Conservation (phyloP, 345 rosid genomes). For the Laguncularia racemosa region DNA sequence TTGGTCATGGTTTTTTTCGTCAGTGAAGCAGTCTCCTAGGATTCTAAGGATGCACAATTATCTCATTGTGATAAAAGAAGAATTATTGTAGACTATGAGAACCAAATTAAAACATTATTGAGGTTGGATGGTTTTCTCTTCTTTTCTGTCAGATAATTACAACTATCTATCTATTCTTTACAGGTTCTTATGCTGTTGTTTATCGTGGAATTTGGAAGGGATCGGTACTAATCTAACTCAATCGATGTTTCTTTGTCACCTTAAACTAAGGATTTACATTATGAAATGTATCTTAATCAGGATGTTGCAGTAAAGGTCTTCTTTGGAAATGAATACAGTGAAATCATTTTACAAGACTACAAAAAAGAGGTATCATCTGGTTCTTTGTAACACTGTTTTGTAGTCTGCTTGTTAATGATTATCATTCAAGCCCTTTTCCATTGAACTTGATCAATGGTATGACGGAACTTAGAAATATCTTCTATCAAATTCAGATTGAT, state of each 20-base stretch:
- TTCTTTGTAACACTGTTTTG: not conserved
- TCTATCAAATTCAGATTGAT: slow-evolving; percentile 35
- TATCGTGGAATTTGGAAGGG: slow-evolving; percentile 76
- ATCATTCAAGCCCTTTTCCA: not conserved
- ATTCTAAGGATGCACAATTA: no score
- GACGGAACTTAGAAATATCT: not conserved
- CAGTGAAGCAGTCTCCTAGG: no score
- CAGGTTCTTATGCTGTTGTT: slow-evolving; percentile 77
- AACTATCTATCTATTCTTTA: slow-evolving; percentile 7
- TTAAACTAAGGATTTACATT: not conserved
- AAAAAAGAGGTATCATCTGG: slow-evolving; percentile 61
- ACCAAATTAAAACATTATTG: not conserved
- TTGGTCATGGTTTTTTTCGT: no score
- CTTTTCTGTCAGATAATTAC: not conserved
- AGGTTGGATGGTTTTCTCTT: not conserved
- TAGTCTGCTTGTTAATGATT: not conserved
- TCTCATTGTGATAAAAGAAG: no score
- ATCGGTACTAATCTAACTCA: slow-evolving; percentile 40
- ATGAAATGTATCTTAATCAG: slow-evolving; percentile 22
- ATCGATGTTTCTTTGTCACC: not conserved
- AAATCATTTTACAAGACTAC: slow-evolving; percentile 47
- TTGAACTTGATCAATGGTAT: not conserved
- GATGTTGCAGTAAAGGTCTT: slow-evolving; percentile 88
- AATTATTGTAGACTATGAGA: no score
- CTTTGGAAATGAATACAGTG: slow-evolving; percentile 50